A percentile compares a stretch with the other conserved stretches of the same genome.
phyloP scores from a whole-genome alignment of 2,329 filamentous ascomycete genomes.

The Alternaria arborescens region DNA sequence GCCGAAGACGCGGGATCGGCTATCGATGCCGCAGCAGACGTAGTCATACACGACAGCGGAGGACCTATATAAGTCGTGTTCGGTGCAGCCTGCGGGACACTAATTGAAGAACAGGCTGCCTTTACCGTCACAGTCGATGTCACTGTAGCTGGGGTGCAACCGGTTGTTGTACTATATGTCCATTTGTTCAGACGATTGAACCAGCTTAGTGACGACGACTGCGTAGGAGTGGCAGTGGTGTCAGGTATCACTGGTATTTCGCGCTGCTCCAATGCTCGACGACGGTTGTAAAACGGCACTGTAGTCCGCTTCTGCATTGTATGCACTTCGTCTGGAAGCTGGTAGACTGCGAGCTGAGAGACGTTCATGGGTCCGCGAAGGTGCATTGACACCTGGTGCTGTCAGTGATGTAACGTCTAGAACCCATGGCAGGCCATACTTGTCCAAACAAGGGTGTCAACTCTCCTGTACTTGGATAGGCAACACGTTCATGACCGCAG shows the following conservation, averaged over 20 bases:
- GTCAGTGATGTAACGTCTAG: not conserved
- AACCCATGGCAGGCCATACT: slow-evolving; percentile 53
- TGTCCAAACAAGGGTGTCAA: slow-evolving; percentile 75
- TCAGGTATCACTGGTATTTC: not conserved
- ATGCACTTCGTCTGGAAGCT: slow-evolving; percentile 48
- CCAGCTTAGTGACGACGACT: not conserved
- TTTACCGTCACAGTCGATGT: slow-evolving; percentile 24
- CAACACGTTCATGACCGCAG: slow-evolving; percentile 63
- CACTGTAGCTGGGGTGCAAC: slow-evolving; percentile 16
- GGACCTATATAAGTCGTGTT: slow-evolving; percentile 19
- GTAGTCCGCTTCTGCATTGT: slow-evolving; percentile 25
- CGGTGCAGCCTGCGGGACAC: not conserved
- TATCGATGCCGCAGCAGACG: not conserved
- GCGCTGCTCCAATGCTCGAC: slow-evolving; percentile 16
- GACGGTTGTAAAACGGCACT: slow-evolving; percentile 31
- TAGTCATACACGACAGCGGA: slow-evolving; percentile 16
- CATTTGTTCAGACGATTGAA: not conserved
- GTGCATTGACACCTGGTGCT: slow-evolving; percentile 73
- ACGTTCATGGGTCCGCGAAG: slow-evolving; percentile 75
- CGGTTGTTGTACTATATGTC: slow-evolving; percentile 13
- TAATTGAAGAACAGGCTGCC: slow-evolving; percentile 16
- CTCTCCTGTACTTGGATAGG: slow-evolving; percentile 67
- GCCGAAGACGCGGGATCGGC: not conserved
- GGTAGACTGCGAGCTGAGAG: slow-evolving; percentile 75
- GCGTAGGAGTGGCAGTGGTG: not conserved